Conservation (phyloP, 106 monocot species). For the Dendrobium huoshanense region DNA sequence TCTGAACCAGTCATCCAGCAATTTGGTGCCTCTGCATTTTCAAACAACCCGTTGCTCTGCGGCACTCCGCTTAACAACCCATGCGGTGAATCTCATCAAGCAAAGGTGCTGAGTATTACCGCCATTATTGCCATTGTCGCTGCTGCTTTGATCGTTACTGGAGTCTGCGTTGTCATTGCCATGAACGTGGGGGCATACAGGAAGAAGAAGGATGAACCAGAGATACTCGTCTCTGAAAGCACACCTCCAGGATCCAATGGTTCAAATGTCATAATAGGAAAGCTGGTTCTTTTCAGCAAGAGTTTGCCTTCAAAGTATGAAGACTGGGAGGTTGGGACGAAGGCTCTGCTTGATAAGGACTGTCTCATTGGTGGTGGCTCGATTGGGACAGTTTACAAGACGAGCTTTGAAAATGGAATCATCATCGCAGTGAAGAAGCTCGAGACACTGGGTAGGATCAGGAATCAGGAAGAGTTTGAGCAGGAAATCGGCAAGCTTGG, state of each 20-base stretch:
- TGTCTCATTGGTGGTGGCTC: conserved; percentile 72
- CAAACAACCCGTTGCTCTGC: conserved; percentile 66
- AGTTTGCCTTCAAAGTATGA: conserved; percentile 78
- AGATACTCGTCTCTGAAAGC: conserved; percentile 57
- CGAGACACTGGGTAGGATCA: conserved; percentile 66
- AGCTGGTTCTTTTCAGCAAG: conserved; percentile 96
- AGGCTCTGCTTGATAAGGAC: conserved; percentile 83
- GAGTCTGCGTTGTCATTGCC: conserved; percentile 58
- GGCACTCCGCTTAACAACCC: conserved; percentile 49
- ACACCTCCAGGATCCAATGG: conserved; percentile 32
- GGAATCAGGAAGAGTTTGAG: conserved; percentile 93
- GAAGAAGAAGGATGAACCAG: conserved; percentile 32
- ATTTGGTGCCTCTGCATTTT: conserved; percentile 53
- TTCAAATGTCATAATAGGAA: conserved; percentile 62
- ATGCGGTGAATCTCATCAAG: conserved; percentile 23
- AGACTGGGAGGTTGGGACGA: conserved; percentile 87
- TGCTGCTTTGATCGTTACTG: conserved; percentile 50
- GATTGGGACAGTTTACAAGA: conserved; percentile 75
- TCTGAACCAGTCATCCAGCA: conserved; percentile 26
- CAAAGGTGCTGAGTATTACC: conserved; percentile 36
- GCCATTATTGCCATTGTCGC: conserved; percentile 69
- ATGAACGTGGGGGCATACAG: conserved; percentile 53
- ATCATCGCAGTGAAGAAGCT: conserved; percentile 89
- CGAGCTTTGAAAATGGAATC: conserved; percentile 59
- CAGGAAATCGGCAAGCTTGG: conserved; percentile 74